A percentile compares a stretch with the other conserved stretches of the same genome.
Conservation (phyloP, 176 grass and related monocot species). For the Carex scoparia region DNA sequence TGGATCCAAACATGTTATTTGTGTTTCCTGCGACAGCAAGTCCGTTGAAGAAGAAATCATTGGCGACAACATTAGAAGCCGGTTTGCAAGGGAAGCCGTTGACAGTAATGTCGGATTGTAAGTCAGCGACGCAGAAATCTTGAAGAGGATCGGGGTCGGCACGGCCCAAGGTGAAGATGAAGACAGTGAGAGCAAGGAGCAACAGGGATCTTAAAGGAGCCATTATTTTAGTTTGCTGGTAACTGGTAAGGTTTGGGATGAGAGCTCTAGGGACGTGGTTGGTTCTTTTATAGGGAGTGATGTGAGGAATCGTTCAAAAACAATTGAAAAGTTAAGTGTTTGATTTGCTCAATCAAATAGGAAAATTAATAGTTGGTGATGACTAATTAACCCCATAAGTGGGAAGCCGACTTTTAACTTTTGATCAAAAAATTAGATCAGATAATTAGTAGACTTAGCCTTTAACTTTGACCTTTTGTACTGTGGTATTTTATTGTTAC, state of each 20-base stretch:
- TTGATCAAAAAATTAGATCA: too few relatives aligned
- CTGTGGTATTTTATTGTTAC: too few relatives aligned
- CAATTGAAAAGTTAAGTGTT: background rate
- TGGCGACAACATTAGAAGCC: background rate
- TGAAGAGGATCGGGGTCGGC: slow-evolving; percentile 62
- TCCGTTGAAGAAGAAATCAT: slow-evolving; percentile 51
- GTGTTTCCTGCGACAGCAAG: slow-evolving; percentile 27
- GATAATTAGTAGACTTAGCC: too few relatives aligned
- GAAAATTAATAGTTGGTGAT: background rate
- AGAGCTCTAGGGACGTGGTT: background rate
- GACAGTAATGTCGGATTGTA: background rate
- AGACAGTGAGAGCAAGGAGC: slow-evolving; percentile 10
- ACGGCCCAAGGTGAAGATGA: slow-evolving; percentile 16
- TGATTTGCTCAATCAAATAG: background rate
- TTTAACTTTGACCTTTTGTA: too few relatives aligned
- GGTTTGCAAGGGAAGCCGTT: slow-evolving; percentile 59
- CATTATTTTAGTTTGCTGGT: background rate
- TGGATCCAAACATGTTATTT: slow-evolving; percentile 46
- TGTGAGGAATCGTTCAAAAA: background rate
- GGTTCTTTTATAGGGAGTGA: background rate
- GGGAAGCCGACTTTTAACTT: too few relatives aligned
- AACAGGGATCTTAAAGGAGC: background rate
- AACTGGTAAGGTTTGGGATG: background rate
- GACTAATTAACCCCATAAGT: background rate
- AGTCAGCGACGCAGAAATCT: slow-evolving; percentile 54